Evolutionary conservation across 2,329 filamentous ascomycete genomes (phyloP).

Genomic region (Setomelanomma holmii): DNA sequence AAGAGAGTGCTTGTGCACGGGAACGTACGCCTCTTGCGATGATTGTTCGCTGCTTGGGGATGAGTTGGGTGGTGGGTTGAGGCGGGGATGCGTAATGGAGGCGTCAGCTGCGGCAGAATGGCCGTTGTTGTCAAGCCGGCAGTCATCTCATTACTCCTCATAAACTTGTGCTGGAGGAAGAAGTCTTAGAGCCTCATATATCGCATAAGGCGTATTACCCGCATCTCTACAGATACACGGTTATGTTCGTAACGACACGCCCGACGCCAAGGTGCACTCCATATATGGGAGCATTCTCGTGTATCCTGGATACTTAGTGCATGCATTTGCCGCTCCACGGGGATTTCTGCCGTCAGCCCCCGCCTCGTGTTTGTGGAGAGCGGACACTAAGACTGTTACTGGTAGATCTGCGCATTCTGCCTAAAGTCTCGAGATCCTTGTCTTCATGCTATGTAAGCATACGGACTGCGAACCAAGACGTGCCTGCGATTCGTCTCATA

Average conservation of each 20-base stretch:
- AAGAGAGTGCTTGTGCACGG: not conserved
- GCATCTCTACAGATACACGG: not conserved
- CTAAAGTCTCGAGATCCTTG: slow-evolving; percentile 6
- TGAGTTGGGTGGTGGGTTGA: not conserved
- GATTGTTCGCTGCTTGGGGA: no score
- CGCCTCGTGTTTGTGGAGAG: slow-evolving; percentile 11
- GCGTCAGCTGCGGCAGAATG: not conserved
- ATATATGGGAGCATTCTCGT: not conserved
- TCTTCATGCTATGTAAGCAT: not conserved
- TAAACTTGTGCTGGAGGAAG: not conserved
- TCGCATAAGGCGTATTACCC: not conserved
- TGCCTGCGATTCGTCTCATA: no score
- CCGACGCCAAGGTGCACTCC: slow-evolving; percentile 3
- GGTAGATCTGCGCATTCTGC: slow-evolving; percentile 9
- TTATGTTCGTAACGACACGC: not conserved
- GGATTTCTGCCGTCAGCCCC: slow-evolving; percentile 8
- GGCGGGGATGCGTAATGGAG: not conserved
- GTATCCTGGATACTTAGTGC: slow-evolving; percentile 1
- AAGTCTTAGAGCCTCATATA: not conserved
- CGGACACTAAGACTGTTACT: not conserved
- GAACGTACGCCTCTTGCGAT: not conserved
- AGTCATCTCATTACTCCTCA: not conserved
- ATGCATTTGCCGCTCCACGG: slow-evolving; percentile 5
- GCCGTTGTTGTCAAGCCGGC: not conserved
- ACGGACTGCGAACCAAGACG: no score